Conservation (phyloP, 208 protist species). For the Naegleria gruberi region DNA sequence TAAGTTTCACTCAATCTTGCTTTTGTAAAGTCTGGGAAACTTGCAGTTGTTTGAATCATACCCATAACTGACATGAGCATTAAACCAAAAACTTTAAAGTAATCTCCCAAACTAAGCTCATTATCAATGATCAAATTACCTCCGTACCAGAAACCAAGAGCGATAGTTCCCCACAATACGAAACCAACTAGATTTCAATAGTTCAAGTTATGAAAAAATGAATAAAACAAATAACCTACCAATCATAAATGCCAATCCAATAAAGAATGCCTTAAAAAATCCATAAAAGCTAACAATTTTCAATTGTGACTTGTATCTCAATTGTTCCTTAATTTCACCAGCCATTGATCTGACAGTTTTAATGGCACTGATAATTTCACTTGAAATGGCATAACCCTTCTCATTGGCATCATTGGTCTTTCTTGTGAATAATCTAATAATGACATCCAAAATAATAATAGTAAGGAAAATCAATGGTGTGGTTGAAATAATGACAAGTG, state of each 20-base stretch:
- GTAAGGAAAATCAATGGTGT: background rate
- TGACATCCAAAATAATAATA: background rate
- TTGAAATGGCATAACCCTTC: background rate
- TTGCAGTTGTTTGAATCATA: background rate
- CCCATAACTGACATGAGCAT: background rate
- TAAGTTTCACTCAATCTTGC: background rate
- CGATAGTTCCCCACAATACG: background rate
- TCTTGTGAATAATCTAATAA: background rate
- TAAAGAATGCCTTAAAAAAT: background rate
- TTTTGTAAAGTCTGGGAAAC: background rate
- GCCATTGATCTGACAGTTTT: background rate
- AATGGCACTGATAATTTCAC: background rate
- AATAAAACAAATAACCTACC: no score
- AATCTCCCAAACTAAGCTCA: background rate
- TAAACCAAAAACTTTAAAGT: background rate
- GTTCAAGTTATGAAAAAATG: no score
- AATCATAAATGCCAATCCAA: background rate
- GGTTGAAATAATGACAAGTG: background rate
- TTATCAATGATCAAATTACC: background rate
- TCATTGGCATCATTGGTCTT: background rate
- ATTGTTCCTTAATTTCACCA: no score
- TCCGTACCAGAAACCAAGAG: background rate
- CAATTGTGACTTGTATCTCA: no score
- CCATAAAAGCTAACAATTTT: no score
- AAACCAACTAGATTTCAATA: no score